Evolutionary conservation across 2,329 filamentous ascomycete genomes (phyloP).

Genomic region (Colletotrichum truncatum): DNA sequence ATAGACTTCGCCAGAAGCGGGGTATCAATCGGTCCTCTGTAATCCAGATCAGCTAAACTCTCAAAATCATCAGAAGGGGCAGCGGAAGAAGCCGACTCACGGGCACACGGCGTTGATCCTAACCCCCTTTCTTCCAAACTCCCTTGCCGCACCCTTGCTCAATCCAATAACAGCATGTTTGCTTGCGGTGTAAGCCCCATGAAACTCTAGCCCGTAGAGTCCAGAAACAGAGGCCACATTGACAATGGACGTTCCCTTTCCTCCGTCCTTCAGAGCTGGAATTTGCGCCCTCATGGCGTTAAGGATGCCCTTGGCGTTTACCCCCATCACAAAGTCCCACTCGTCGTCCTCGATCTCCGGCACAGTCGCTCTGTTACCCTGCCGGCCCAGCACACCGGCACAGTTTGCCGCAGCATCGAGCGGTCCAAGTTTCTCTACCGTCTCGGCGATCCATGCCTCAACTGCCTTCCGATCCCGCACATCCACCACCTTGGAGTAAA

Average conservation of each 20-base stretch:
- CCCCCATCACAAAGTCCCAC: slow-evolving; percentile 52
- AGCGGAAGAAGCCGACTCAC: too few species aligned
- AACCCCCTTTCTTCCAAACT: slow-evolving; percentile 35
- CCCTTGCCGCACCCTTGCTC: slow-evolving; percentile 40
- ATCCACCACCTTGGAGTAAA: slow-evolving; percentile 26
- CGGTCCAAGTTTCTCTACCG: slow-evolving; percentile 43
- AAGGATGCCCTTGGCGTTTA: slow-evolving; percentile 59
- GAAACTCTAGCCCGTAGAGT: slow-evolving; percentile 41
- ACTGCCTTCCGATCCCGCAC: slow-evolving; percentile 30
- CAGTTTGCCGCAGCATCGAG: slow-evolving; percentile 55
- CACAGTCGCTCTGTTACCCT: slow-evolving; percentile 27
- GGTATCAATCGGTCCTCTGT: slow-evolving; percentile 25
- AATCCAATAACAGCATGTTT: slow-evolving; percentile 44
- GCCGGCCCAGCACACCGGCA: slow-evolving; percentile 35
- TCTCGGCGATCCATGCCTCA: slow-evolving; percentile 40
- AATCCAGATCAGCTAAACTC: too few species aligned
- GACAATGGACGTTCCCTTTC: slow-evolving; percentile 51
- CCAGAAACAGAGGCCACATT: slow-evolving; percentile 54
- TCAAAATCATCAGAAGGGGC: background rate
- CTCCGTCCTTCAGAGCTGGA: slow-evolving; percentile 44
- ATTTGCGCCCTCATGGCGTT: slow-evolving; percentile 61
- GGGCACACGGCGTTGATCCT: slow-evolving; percentile 38
- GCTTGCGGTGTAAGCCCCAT: slow-evolving; percentile 42
- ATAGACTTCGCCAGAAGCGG: slow-evolving; percentile 15
- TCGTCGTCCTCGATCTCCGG: slow-evolving; percentile 45